These are phyloP conservation scores for Alopecurus myosuroides DNA, from an alignment of 176 grass and related monocot genomes.

Conservation along the genomic window DNA sequence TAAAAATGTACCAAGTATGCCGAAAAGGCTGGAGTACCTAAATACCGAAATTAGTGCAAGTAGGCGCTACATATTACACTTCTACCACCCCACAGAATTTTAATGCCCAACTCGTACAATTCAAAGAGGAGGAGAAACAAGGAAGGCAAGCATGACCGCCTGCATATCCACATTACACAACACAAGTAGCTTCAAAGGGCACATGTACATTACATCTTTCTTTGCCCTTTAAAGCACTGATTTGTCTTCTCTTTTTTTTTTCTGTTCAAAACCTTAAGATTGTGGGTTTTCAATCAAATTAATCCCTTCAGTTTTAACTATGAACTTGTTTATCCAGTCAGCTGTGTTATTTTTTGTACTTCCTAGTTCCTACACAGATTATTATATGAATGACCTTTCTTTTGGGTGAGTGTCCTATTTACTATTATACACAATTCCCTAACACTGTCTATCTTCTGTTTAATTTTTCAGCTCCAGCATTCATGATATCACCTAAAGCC, in stretches of 20 bases:
- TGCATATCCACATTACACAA: neutral
- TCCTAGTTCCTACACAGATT: neutral
- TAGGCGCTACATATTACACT: neutral
- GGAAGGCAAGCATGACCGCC: neutral
- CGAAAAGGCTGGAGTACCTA: neutral
- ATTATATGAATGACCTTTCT: neutral
- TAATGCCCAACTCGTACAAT: neutral
- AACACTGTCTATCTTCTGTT: conserved; percentile 11
- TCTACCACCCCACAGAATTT: neutral
- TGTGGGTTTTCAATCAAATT: neutral
- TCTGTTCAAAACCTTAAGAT: neutral
- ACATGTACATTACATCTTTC: neutral
- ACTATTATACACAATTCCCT: neutral
- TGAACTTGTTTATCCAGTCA: neutral
- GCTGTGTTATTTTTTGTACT: neutral
- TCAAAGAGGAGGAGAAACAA: neutral
- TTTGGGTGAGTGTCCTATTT: neutral
- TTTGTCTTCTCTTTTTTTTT: neutral
- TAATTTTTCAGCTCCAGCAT: conserved; percentile 65
- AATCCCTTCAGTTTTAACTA: neutral
- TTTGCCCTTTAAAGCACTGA: neutral
- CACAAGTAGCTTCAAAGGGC: neutral
- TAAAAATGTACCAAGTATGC: neutral
- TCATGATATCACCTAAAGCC: conserved; percentile 51
- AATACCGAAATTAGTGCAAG: neutral